Percentiles rank a stretch among this genome's conserved stretches.
Conservation (phyloP, 108 stramenopile species). For the Cyclotella choctawhatcheeana region DNA sequence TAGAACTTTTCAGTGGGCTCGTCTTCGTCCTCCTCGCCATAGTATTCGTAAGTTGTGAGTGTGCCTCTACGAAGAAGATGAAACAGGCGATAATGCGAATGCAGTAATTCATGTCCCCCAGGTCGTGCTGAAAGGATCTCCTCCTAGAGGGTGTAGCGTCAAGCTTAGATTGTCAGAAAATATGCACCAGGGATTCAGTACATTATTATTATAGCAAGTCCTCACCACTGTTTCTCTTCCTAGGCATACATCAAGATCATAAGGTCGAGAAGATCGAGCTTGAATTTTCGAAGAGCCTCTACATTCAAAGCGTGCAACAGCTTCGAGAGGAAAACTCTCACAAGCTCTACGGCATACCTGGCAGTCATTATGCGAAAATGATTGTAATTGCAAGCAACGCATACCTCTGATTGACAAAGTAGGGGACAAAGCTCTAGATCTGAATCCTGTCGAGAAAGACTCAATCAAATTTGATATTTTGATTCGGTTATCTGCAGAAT, state of each 20-base stretch:
- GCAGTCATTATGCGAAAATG: no score
- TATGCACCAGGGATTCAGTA: not conserved
- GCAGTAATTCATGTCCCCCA: not conserved
- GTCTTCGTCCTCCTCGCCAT: no score
- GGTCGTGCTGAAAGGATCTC: not conserved
- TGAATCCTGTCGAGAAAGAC: not conserved
- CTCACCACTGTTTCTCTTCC: not conserved
- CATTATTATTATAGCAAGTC: not conserved
- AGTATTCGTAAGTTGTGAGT: not conserved
- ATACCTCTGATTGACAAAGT: not conserved
- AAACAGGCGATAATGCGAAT: not conserved
- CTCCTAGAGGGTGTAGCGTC: slow-evolving; percentile 1
- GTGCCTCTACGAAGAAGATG: not conserved
- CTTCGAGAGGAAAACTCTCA: not conserved
- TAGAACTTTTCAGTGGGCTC: no score
- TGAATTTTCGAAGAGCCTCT: not conserved
- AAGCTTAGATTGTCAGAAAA: no score
- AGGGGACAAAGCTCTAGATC: not conserved
- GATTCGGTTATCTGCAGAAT: not conserved
- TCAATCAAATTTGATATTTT: not conserved
- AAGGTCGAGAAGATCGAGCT: not conserved
- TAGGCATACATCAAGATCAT: slow-evolving; percentile 1
- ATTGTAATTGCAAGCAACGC: not conserved
- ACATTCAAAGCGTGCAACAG: not conserved
- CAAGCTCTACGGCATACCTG: not conserved